Base-by-base conservation (phyloP, 768 basidiomycete genomes). In the Macrolepiota dolichaula region DNA sequence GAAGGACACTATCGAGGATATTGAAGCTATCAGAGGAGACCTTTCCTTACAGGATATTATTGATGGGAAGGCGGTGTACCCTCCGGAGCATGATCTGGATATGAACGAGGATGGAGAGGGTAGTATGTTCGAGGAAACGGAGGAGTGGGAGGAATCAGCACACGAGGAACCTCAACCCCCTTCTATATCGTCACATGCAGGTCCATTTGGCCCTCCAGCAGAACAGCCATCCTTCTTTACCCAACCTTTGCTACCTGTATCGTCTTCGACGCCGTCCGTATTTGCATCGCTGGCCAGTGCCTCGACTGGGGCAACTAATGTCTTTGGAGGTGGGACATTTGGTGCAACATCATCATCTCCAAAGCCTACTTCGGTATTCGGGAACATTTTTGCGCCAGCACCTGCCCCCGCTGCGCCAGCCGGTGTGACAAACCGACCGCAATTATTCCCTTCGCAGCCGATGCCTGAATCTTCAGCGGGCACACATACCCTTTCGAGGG, bases 1-100 rank as follows among this genome's bases (percentile, higher is more conserved):
- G 65, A 82, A 85, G 66, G 90, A 89, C 47, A 85, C 92, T 3
- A 85, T 92, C 62, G 87, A 91, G 4, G 84, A 89, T 56, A 89
- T 92, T 37, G 89, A 91, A 65, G 71, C 72, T 25, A 83, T 92
- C 61, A 79, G 84, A 55, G 85, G 81, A 1, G 79, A 79, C 19
- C 71, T 91, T 51, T 73, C 76, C 24, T 77, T 85, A 37, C 76
- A 82, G 0, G 84, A 91, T 60, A 78, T 92, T 63, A 89, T 92
- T 55, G 90, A 92, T 64, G 91, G 89, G 0, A 68, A 78, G 47
- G 74, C 79, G 47, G 59, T 63, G 6, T 74, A 79, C 44, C 59
- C 67, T 6, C 64, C 64, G 5, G 67, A 73, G 19, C 69, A 71
- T 29, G 68, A 65, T 10, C 72, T 67, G 32, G 68, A 62, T 22